Conservation (phyloP, 495 filamentous ascomycete genomes). For the Poronia punctata region DNA sequence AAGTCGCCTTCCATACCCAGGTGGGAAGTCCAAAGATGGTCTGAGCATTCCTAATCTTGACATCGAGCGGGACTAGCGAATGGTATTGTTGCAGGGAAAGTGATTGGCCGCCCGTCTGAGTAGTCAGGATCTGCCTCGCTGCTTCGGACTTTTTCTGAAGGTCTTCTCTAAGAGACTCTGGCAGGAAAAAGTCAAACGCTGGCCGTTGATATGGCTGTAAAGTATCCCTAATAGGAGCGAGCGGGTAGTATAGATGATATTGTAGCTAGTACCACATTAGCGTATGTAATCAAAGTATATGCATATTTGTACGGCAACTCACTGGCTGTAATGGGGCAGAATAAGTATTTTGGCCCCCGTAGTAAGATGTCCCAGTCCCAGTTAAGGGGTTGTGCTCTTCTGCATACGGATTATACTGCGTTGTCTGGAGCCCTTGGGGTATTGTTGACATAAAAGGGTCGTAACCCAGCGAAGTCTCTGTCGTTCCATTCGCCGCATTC, state of each 20-base stretch:
- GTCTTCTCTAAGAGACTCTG: slow-evolving; percentile 76
- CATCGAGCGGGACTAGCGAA: slow-evolving; percentile 84
- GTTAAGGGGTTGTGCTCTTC: slow-evolving; percentile 45
- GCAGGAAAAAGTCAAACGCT: slow-evolving; percentile 84
- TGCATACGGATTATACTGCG: slow-evolving; percentile 60
- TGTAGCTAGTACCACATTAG: slow-evolving; percentile 53
- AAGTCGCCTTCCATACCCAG: slow-evolving; percentile 95
- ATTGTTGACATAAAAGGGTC: slow-evolving; percentile 58
- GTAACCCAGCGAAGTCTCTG: slow-evolving; percentile 28
- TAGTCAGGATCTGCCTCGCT: slow-evolving; percentile 74
- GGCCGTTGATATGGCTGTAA: slow-evolving; percentile 74
- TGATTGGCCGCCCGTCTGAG: slow-evolving; percentile 45
- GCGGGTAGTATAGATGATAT: slow-evolving; percentile 88
- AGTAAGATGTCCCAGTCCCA: slow-evolving; percentile 47
- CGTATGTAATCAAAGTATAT: not conserved
- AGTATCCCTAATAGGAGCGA: slow-evolving; percentile 73
- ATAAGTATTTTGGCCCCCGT: slow-evolving; percentile 32
- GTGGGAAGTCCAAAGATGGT: slow-evolving; percentile 75
- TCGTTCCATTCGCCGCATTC: slow-evolving; percentile 21
- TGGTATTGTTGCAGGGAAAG: slow-evolving; percentile 82
- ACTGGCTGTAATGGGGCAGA: slow-evolving; percentile 59
- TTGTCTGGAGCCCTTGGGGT: slow-evolving; percentile 44
- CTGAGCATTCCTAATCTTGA: slow-evolving; percentile 61
- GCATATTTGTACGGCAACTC: slow-evolving; percentile 21
- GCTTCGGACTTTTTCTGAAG: slow-evolving; percentile 84